Conservation (phyloP, 345 rosid species). For the Combretum micranthum region DNA sequence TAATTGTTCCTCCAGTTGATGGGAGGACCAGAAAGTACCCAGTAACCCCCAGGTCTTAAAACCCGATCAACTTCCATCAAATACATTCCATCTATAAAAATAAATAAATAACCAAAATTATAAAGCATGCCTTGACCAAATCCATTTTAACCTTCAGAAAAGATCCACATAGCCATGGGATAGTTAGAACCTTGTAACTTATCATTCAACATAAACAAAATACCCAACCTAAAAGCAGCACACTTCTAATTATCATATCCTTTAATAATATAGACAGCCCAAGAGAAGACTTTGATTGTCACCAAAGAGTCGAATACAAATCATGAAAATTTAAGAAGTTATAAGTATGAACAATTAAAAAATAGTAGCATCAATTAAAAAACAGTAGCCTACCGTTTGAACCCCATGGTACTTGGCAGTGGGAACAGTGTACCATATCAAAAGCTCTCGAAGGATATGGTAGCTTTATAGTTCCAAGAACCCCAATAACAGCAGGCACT, state of each 20-base stretch:
- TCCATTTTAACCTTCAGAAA: background rate
- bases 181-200: too few species aligned
- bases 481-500: conserved; percentile 63
- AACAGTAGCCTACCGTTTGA: conserved; percentile 30
- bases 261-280: too few species aligned
- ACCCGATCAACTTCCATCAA: conserved; percentile 70
- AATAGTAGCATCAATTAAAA: background rate
- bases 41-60: conserved; percentile 65
- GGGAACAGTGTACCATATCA: conserved; percentile 63
- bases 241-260: too few species aligned
- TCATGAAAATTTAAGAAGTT: background rate
- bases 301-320: background rate
- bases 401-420: conserved; percentile 65
- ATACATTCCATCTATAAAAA: conserved; percentile 49
- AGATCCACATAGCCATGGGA: too few species aligned
- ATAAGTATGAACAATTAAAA: background rate
- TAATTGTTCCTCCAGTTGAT: conserved; percentile 48
- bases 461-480: conserved; percentile 52
- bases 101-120: background rate
- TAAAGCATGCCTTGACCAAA: conserved; percentile 3
- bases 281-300: too few species aligned
- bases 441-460: conserved; percentile 56
- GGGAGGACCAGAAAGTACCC: conserved; percentile 67
- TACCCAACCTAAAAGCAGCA: too few species aligned
- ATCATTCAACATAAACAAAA: too few species aligned